These are phyloP conservation scores for Adansonia madagascariensis DNA, from an alignment of 441 rosid genomes.

Conservation along the genomic window DNA sequence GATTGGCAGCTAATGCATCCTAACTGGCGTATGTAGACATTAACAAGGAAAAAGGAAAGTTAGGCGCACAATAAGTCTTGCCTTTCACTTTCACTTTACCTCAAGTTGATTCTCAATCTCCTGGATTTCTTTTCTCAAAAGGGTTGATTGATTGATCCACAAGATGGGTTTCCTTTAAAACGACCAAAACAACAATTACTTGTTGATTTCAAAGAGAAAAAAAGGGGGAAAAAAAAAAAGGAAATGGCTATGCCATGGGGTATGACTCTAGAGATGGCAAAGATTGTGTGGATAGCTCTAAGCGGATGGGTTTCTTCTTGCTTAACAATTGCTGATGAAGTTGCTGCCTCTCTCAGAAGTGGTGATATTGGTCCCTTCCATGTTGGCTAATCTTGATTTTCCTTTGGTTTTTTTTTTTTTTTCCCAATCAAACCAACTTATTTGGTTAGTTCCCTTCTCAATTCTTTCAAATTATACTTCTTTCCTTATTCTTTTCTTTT, in stretches of 20 bases:
- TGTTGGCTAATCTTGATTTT: constrained; percentile 54
- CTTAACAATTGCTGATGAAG: constrained; percentile 80
- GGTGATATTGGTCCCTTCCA: constrained; percentile 91
- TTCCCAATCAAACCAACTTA: constrained; percentile 23
- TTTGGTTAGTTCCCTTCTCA: constrained; percentile 22
- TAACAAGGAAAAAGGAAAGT: neutral
- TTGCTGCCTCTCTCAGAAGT: constrained; percentile 69
- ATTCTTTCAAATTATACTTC: neutral
- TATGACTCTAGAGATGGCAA: constrained; percentile 60
- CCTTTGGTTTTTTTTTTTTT: neutral
- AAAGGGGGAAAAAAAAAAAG: neutral
- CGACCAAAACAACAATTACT: neutral
- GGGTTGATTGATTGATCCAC: neutral
- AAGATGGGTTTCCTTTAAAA: neutral
- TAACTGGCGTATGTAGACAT: neutral
- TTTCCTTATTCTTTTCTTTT: neutral
- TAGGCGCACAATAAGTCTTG: neutral
- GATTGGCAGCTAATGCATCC: neutral
- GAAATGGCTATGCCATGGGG: constrained; percentile 68
- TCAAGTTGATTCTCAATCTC: neutral
- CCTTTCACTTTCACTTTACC: neutral
- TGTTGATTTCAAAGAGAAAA: neutral
- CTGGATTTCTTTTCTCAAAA: neutral
- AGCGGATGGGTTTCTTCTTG: constrained; percentile 79
- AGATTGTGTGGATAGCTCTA: constrained; percentile 67